Base-by-base conservation (phyloP, 208 protist species). In the Trypanosoma mega region DNA sequence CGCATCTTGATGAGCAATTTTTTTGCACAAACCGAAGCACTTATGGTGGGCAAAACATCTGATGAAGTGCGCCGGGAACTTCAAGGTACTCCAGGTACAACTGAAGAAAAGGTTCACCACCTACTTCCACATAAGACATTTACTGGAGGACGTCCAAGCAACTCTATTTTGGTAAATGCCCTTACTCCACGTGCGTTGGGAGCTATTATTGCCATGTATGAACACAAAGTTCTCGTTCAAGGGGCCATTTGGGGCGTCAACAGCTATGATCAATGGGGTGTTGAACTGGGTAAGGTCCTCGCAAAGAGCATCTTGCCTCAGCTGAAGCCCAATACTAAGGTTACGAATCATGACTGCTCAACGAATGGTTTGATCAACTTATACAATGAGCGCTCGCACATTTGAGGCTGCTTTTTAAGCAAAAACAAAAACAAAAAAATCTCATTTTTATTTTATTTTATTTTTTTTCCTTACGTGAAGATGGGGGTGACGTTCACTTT, bases 191-290 rank as follows among this genome's bases (percentile, higher is more conserved):
- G 78, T 24, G 82, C 82, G 3, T 68, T 99, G 9, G 98, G 98
- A 49, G 70, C 87, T 9, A 83, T 99, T n/a, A 85, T 98, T 66
- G 97, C 97, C n/a, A 87, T 98, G 80, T 98, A 98, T 69, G 97
- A 99, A 76, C 96, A 98, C 68, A 99, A 99, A 72, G 96, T 98
- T 26, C 97, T 98, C 68, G 88, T 96, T 2, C 96, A 99, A 78
- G 97, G 97, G 45, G 85, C 94, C 26, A 96, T 99, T 48, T 99
- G 97, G 97, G 94, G 97, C 51, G 97, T 99, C 62, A 98, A 99
- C 84, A 96, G 89, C 49, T 99, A 97, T 71, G 97, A 99, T 65
- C 97, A 98, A 68, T 98, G 97, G 94, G 94, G 97, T 63, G 97
- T 99, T 9, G 97, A 99, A 71, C 84, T 99, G 3, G 98, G 98